Evolutionary conservation across 2,329 filamentous ascomycete species (phyloP).

Genomic region (Esteya vermicola): DNA sequence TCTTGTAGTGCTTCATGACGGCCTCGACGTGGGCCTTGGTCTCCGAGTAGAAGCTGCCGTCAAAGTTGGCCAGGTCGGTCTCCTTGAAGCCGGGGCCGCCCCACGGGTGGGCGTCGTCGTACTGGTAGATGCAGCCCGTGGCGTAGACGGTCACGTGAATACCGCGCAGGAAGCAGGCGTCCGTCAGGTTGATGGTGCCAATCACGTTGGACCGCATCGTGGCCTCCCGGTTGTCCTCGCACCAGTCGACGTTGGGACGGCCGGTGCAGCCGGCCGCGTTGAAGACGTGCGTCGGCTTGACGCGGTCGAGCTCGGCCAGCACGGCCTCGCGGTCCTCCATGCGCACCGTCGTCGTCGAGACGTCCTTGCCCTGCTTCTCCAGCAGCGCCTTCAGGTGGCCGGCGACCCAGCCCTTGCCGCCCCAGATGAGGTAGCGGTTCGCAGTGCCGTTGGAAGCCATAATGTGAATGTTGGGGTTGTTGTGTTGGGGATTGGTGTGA

Average conservation of each 20-base stretch:
- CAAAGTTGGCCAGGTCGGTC: constrained; percentile 49
- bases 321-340: constrained; percentile 51
- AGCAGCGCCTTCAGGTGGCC: constrained; percentile 46
- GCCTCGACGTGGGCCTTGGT: constrained; percentile 53
- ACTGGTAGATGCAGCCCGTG: constrained; percentile 54
- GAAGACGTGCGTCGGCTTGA: constrained; percentile 52
- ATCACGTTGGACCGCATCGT: constrained; percentile 55
- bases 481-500: too few relatives aligned
- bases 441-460: constrained; percentile 11
- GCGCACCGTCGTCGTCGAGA: constrained; percentile 44
- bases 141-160: constrained; percentile 53
- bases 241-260: constrained; percentile 57
- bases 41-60: constrained; percentile 53
- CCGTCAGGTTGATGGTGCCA: constrained; percentile 48
- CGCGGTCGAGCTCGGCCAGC: constrained; percentile 36
- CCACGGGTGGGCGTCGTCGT: constrained; percentile 45
- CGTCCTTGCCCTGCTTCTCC: constrained; percentile 44
- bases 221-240: constrained; percentile 53
- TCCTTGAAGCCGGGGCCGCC: constrained; percentile 46
- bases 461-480: too few relatives aligned
- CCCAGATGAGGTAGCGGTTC: constrained; percentile 48
- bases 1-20: constrained; percentile 47
- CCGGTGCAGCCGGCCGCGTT: constrained; percentile 54
- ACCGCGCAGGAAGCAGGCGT: constrained; percentile 41
- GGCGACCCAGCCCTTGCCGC: constrained; percentile 48